Evolutionary conservation across 345 rosid species (phyloP).

Genomic region (Ricinus communis): DNA sequence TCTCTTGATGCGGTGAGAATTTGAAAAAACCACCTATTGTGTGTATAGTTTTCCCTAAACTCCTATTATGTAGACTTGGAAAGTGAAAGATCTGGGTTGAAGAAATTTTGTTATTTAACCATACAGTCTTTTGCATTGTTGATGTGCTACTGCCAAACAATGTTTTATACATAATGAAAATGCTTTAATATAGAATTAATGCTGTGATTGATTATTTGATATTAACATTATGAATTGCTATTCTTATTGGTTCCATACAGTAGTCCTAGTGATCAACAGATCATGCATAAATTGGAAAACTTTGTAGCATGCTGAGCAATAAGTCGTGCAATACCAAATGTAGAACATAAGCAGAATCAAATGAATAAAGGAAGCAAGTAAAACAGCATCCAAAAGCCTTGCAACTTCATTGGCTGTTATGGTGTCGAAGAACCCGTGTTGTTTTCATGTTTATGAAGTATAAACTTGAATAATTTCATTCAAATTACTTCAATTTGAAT

Average conservation of each 20-base stretch:
- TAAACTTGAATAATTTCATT: not conserved
- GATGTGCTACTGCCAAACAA: not conserved
- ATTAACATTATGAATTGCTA: not conserved
- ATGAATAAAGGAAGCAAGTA: not conserved
- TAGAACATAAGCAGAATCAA: not conserved
- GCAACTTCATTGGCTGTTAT: too few relatives aligned
- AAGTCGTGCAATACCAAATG: not conserved
- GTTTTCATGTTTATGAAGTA: not conserved
- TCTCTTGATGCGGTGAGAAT: conserved; percentile 72
- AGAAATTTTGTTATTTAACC: not conserved
- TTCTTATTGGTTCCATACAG: not conserved
- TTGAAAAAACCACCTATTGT: conserved; percentile 9
- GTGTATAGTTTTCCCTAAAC: too few relatives aligned
- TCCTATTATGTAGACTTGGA: not conserved
- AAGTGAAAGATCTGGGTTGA: not conserved
- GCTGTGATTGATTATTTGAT: not conserved
- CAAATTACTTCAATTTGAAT: conserved; percentile 2
- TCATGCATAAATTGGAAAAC: not conserved
- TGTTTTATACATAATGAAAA: not conserved
- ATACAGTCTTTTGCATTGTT: not conserved
- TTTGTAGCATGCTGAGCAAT: not conserved
- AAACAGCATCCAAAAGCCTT: not conserved
- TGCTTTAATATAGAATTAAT: not conserved
- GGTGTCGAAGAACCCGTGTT: too few relatives aligned
- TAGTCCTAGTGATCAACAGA: not conserved